Base-by-base conservation (phyloP, 495 filamentous ascomycete species). In the Filosporella fistucella region DNA sequence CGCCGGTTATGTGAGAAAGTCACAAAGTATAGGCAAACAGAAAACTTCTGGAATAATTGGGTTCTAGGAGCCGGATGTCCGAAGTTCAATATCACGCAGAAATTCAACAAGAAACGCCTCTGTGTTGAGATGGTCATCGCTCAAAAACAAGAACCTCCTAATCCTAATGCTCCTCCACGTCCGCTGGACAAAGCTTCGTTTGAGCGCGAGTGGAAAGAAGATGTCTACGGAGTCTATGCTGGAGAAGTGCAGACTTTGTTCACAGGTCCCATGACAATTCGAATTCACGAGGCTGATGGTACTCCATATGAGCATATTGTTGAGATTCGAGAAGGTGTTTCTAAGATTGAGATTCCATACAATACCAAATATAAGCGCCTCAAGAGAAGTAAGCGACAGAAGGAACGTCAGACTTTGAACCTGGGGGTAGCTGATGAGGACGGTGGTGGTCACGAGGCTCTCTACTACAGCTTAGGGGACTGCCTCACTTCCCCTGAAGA, bases 281-380 rank as follows among this genome's bases (percentile, higher is more conserved):
- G 94, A 36, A 96, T 99, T 51, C 93, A 99, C 68, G 93, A 99
- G 67, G 94, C 93, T 21, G 94, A 99, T 61, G 93, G 93, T 13
- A 97, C 94, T 2, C 93, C 93, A 17, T 99, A 99, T 63, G 93
- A 99, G 65, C 93, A 99, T 60, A 95, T 96, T 54, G 87, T 96
- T 21, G 86, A 95, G 45, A 94, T 99, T 61, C 89, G 88, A 54
- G 89, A 96, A 45, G 80, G 81, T 7, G 72, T 77, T 30, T 86
- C 82, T 6, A 85, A 81, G 47, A 84, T 96, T 47, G 89, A 96
- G 37, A 96, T 99, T 47, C 90, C 91, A 12, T 99, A 99, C 59
- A 97, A 97, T 59, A 99, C 93, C 0, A 99, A 99, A 60, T 99
- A 99, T 64, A 99, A 97, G 70, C 83, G 93, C 2, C 72, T 99